Percentiles rank a stretch among this genome's conserved stretches.
These are phyloP conservation scores for Trebouxia gelatinosa DNA, from an alignment of 163 green algal genomes.

Conservation along the genomic window DNA sequence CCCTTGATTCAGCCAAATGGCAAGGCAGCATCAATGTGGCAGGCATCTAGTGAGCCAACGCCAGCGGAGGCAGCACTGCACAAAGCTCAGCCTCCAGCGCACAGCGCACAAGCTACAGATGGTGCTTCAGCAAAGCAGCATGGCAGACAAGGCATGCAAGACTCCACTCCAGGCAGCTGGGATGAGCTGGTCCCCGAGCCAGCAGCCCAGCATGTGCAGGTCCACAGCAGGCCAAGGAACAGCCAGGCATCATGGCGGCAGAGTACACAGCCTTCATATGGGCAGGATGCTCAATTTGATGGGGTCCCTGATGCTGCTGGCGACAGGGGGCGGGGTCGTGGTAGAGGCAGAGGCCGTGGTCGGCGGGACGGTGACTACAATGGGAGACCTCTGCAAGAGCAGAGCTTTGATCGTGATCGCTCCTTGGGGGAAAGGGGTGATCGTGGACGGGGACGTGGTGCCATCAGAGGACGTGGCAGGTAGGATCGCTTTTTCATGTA, in stretches of 20 bases:
- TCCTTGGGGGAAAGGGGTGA: neutral
- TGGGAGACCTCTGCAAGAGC: no score
- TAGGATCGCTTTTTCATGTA: neutral
- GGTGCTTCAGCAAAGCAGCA: no score
- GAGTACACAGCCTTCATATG: no score
- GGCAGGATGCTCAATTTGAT: no score
- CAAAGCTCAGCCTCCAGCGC: neutral
- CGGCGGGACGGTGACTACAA: no score
- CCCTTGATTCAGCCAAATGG: neutral
- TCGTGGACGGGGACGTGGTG: neutral
- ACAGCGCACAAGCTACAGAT: neutral
- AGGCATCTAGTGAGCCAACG: slow-evolving; percentile 1
- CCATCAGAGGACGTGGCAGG: neutral
- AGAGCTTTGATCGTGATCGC: no score
- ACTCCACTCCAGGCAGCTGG: slow-evolving; percentile 4
- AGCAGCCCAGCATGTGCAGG: no score
- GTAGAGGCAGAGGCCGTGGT: neutral
- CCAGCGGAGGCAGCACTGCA: slow-evolving; percentile 23
- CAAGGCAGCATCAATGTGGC: neutral
- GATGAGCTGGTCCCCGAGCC: slow-evolving; percentile 3
- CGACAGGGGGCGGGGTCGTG: no score
- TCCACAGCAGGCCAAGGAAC: no score
- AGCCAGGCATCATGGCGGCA: no score
- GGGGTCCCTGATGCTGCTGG: no score
- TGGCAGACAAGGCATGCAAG: neutral